Conservation (phyloP, 2,329 filamentous ascomycete genomes). For the Fusarium paranaense region DNA sequence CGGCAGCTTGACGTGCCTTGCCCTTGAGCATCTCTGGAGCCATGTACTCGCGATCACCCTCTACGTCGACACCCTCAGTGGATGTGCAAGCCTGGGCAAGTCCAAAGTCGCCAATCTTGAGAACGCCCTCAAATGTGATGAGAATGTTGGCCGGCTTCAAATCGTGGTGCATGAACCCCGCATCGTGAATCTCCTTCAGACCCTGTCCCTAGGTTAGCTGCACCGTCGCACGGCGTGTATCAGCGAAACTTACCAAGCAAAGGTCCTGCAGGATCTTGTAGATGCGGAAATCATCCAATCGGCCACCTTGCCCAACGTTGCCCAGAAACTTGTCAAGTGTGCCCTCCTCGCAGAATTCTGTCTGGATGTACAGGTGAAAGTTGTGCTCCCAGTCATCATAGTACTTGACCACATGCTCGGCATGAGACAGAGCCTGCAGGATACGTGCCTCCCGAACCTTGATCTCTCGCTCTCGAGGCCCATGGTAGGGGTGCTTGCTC, state of each 20-base stretch:
- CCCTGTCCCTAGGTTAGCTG: constrained; percentile 67
- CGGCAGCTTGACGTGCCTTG: constrained; percentile 88
- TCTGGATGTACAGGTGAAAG: constrained; percentile 93
- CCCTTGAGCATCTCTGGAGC: constrained; percentile 91
- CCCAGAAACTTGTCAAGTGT: constrained; percentile 87
- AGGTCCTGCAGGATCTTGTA: constrained; percentile 97
- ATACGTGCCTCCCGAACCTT: constrained; percentile 88
- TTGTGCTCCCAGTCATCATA: constrained; percentile 90
- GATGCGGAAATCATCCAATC: constrained; percentile 96
- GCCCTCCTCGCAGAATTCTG: constrained; percentile 95
- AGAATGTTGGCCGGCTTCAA: constrained; percentile 88
- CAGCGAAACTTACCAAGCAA: constrained; percentile 72
- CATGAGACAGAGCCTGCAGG: constrained; percentile 79
- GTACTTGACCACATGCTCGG: constrained; percentile 87
- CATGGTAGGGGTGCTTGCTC: constrained; percentile 82
- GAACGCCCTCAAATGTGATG: constrained; percentile 81
- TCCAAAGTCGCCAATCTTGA: constrained; percentile 90
- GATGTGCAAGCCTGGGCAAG: constrained; percentile 85
- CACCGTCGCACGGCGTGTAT: neutral
- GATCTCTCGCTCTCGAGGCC: constrained; percentile 81
- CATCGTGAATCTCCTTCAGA: constrained; percentile 88
- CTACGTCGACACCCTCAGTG: constrained; percentile 81
- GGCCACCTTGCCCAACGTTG: constrained; percentile 83
- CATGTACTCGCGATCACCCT: constrained; percentile 97
- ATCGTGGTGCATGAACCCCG: constrained; percentile 86